phyloP scores from a whole-genome alignment of 208 protist species.

The Blechomonas ayalai region DNA sequence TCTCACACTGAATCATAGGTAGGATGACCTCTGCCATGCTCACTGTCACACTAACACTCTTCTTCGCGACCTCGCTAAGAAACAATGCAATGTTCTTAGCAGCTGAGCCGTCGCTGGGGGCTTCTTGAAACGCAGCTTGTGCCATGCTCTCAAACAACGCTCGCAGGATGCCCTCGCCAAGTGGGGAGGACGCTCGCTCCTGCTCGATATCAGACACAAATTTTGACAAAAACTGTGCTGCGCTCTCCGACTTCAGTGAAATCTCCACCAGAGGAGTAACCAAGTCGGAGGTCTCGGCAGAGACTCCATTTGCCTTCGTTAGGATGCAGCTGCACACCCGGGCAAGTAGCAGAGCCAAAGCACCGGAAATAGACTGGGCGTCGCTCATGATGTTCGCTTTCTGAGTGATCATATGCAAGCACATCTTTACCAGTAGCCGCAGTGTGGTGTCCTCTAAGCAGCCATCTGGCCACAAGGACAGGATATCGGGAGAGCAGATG shows the following conservation, averaged over 20 bases:
- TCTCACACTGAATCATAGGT: constrained; percentile 69
- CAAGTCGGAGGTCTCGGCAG: constrained; percentile 38
- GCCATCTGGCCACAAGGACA: constrained; percentile 42
- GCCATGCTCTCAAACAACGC: constrained; percentile 64
- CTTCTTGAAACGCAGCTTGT: constrained; percentile 51
- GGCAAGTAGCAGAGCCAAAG: constrained; percentile 57
- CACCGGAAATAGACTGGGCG: constrained; percentile 62
- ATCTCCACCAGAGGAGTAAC: constrained; percentile 72
- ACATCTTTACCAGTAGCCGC: constrained; percentile 55
- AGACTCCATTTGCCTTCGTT: constrained; percentile 17
- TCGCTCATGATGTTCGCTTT: constrained; percentile 74
- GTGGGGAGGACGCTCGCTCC: constrained; percentile 18
- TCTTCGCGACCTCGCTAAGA: constrained; percentile 68
- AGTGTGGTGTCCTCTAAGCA: constrained; percentile 53
- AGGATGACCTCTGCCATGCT: constrained; percentile 50
- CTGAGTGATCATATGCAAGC: constrained; percentile 79
- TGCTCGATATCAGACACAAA: constrained; percentile 73
- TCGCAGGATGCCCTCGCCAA: constrained; percentile 30
- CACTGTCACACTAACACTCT: constrained; percentile 68
- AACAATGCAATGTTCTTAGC: constrained; percentile 77
- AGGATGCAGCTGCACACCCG: constrained; percentile 45
- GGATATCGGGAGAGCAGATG: constrained; percentile 52
- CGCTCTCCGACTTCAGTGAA: constrained; percentile 57
- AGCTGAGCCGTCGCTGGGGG: constrained; percentile 25
- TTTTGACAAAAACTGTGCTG: constrained; percentile 63